A percentile compares a stretch with the other conserved stretches of the same genome.
These are phyloP conservation scores for Phytophthora sojae DNA, from an alignment of 352 stramenopile species.

Conservation along the genomic window DNA sequence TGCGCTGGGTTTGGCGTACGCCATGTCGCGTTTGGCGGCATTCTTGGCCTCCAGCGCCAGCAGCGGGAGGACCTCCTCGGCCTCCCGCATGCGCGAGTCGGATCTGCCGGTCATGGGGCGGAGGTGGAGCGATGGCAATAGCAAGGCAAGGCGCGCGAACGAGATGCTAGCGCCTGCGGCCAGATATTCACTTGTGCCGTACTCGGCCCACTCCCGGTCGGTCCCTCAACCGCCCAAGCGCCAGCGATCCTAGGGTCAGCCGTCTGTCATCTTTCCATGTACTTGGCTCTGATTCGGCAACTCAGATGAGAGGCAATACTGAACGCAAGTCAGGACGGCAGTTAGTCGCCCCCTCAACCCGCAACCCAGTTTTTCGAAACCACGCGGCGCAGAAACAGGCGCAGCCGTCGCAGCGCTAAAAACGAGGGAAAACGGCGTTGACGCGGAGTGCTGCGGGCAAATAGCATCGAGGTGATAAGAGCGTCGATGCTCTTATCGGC, in stretches of 20 bases:
- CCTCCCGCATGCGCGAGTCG: slow-evolving; percentile 30
- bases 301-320: slow-evolving; percentile 1
- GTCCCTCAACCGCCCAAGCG: slow-evolving; percentile 11
- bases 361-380: slow-evolving; percentile 9
- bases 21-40: not conserved
- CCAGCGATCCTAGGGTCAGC: slow-evolving; percentile 26
- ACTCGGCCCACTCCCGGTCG: no score
- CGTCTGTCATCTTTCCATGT: slow-evolving; percentile 38
- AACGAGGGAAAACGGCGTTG: not conserved
- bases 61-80: slow-evolving; percentile 41
- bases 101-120: slow-evolving; percentile 31
- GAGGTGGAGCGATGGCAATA: no score
- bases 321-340: not conserved
- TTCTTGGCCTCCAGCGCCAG: slow-evolving; percentile 14
- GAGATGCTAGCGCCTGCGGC: no score
- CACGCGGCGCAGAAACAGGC: slow-evolving; percentile 9
- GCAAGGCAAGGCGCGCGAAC: no score
- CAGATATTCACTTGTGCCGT: slow-evolving; percentile 36
- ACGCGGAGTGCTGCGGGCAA: not conserved
- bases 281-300: slow-evolving; percentile 4
- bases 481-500: not conserved
- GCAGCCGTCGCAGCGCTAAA: not conserved
- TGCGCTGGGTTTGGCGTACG: not conserved
- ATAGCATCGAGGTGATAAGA: not conserved
- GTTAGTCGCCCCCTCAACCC: slow-evolving; percentile 4